A percentile compares a stretch with the other conserved stretches of the same genome.
These are phyloP conservation scores for Ophiostoma himal-ulmi DNA, from an alignment of 2,329 filamentous ascomycete genomes.

Conservation along the genomic window DNA sequence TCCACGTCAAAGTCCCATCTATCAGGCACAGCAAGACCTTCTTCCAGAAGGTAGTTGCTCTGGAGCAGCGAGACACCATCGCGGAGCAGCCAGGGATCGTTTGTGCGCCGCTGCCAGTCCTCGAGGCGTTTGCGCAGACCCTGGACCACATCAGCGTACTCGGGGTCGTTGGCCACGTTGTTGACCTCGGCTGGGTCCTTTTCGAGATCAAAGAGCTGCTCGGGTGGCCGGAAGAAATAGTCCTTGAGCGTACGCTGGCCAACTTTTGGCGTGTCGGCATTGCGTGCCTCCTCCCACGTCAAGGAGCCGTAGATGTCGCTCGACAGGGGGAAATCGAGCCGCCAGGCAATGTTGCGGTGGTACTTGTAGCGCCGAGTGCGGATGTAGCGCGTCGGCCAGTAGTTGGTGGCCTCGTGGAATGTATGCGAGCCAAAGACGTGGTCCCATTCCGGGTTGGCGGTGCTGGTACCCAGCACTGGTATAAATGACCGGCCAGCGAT, in stretches of 20 bases:
- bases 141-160: slow-evolving; percentile 32
- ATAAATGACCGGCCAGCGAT: slow-evolving; percentile 37
- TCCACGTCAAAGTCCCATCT: slow-evolving; percentile 29
- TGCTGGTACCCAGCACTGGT: slow-evolving; percentile 30
- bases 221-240: slow-evolving; percentile 41
- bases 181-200: slow-evolving; percentile 41
- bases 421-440: slow-evolving; percentile 48
- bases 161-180: slow-evolving; percentile 37
- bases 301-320: slow-evolving; percentile 42
- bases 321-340: slow-evolving; percentile 42
- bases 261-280: slow-evolving; percentile 30
- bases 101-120: slow-evolving; percentile 30
- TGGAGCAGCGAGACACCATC: slow-evolving; percentile 29
- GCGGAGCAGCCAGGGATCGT: slow-evolving; percentile 31
- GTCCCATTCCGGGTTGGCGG: slow-evolving; percentile 26
- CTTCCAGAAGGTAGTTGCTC: slow-evolving; percentile 24
- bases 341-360: slow-evolving; percentile 37
- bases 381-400: slow-evolving; percentile 44
- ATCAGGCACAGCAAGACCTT: slow-evolving; percentile 31
- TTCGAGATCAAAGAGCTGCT: slow-evolving; percentile 44
- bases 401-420: slow-evolving; percentile 45
- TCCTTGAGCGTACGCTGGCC: slow-evolving; percentile 38
- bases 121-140: slow-evolving; percentile 32
- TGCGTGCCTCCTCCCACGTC: slow-evolving; percentile 30
- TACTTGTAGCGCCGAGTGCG: slow-evolving; percentile 42